phyloP scores from a whole-genome alignment of 371 early-diverging fungal genomes.

The Synchytrium microbalum region DNA sequence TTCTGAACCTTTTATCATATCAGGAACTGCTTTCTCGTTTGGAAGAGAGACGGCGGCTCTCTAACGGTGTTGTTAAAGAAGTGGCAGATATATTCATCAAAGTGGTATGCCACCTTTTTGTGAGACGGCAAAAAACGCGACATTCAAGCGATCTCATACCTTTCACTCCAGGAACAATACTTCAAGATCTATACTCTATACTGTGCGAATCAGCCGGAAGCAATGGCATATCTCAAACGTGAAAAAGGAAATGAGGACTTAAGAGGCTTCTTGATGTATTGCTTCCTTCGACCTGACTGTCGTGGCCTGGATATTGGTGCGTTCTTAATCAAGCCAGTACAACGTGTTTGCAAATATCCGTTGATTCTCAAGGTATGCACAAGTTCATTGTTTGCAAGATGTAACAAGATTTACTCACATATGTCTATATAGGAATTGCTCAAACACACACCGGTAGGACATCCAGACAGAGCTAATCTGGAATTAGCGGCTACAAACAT shows the following conservation, averaged over 20 bases:
- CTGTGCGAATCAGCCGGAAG: slow-evolving; percentile 18
- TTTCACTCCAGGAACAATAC: slow-evolving; percentile 10
- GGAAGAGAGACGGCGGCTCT: slow-evolving; percentile 4
- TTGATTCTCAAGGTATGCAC: slow-evolving; percentile 42
- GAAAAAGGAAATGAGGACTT: not conserved
- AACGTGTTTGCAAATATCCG: slow-evolving; percentile 90
- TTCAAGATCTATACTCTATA: slow-evolving; percentile 18
- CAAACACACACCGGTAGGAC: slow-evolving; percentile 15
- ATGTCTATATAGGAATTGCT: slow-evolving; percentile 10
- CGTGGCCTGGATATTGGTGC: slow-evolving; percentile 11
- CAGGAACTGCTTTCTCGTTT: slow-evolving; percentile 9
- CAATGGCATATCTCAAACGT: slow-evolving; percentile 7
- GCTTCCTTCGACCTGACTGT: not conserved
- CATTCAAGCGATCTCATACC: too few relatives aligned
- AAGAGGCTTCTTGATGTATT: not conserved
- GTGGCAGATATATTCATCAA: slow-evolving; percentile 12
- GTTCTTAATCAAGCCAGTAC: slow-evolving; percentile 83
- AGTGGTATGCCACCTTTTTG: slow-evolving; percentile 13
- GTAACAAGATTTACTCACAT: not conserved
- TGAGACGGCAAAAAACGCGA: too few relatives aligned
- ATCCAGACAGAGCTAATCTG: slow-evolving; percentile 14
- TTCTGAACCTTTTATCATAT: too few relatives aligned
- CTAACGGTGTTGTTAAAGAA: slow-evolving; percentile 7
- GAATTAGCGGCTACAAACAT: slow-evolving; percentile 8
- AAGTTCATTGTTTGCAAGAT: slow-evolving; percentile 3